phyloP scores from a whole-genome alignment of 306 rosid species.

The Parietaria judaica region DNA sequence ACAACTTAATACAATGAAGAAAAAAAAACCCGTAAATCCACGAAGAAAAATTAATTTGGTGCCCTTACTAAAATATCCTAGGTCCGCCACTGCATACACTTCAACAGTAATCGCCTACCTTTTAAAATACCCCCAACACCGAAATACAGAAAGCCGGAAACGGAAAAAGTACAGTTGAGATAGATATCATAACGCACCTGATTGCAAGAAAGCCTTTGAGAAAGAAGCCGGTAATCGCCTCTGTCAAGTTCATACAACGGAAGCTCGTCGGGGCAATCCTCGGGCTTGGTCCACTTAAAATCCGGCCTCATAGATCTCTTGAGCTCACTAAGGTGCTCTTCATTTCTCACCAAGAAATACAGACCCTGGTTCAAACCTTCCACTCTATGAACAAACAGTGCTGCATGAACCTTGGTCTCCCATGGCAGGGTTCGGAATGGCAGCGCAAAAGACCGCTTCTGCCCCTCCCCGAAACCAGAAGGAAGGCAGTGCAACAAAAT shows the following conservation, averaged over 20 bases:
- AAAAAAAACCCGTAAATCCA: too few relatives aligned
- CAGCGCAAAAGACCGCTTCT: conserved; percentile 44
- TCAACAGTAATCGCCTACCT: too few relatives aligned
- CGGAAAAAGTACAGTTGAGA: background rate
- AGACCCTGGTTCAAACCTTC: conserved; percentile 62
- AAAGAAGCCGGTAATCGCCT: conserved; percentile 36
- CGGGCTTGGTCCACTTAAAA: conserved; percentile 76
- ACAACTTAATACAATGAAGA: too few relatives aligned
- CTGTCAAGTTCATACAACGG: conserved; percentile 63
- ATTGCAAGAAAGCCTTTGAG: conserved; percentile 68
- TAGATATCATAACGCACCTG: conserved; percentile 41
- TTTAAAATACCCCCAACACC: conserved; percentile 5
- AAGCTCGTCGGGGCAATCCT: conserved; percentile 67
- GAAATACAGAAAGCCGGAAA: background rate
- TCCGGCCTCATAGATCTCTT: conserved; percentile 48
- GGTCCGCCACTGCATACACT: too few relatives aligned
- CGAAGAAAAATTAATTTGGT: too few relatives aligned
- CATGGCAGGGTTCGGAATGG: conserved; percentile 69
- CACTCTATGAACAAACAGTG: conserved; percentile 89
- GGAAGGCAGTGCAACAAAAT: conserved; percentile 85
- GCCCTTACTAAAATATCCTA: too few relatives aligned
- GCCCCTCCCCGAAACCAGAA: conserved; percentile 58
- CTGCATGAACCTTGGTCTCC: conserved; percentile 93
- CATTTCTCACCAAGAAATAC: conserved; percentile 85
- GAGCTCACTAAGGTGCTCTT: conserved; percentile 58